A percentile compares a stretch with the other conserved stretches of the same genome.
Evolutionary conservation across 148 eudicot species (phyloP).

Genomic region (Chenopodium quinoa): DNA sequence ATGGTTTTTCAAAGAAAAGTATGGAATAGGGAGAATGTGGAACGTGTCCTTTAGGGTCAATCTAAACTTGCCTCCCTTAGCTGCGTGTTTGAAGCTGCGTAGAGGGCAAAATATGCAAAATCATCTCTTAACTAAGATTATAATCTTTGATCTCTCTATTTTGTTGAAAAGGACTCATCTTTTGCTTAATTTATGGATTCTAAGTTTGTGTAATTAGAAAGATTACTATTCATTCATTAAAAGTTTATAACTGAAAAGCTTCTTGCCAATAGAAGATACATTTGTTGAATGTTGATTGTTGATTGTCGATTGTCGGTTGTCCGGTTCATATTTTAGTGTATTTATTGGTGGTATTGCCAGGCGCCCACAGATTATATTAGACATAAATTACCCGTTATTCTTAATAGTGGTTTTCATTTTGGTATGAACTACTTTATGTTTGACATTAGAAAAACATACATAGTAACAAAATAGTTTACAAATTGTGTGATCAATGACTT

Average conservation of each 20-base stretch:
- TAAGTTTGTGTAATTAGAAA: constrained; percentile 8
- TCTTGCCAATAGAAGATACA: background rate
- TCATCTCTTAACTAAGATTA: background rate
- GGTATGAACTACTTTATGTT: background rate
- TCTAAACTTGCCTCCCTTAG: constrained; percentile 10
- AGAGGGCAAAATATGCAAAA: constrained; percentile 63
- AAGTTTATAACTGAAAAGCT: constrained; percentile 6
- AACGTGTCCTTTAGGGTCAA: constrained; percentile 25
- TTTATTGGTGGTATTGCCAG: background rate
- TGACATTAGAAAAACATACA: too few species aligned
- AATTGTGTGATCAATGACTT: too few species aligned
- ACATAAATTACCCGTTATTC: background rate
- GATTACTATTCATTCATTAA: background rate
- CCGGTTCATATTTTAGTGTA: background rate
- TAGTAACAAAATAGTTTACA: too few species aligned
- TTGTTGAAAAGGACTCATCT: constrained; percentile 42
- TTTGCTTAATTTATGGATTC: constrained; percentile 14
- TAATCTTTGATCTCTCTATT: constrained; percentile 12
- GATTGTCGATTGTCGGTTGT: background rate
- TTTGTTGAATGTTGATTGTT: background rate
- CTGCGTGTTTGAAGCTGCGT: constrained; percentile 69
- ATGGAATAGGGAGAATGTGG: constrained; percentile 19
- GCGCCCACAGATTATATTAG: background rate
- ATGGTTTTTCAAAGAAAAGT: background rate
- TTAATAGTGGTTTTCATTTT: background rate